Conservation (phyloP, 2,329 filamentous ascomycete species). For the Camillea tinctor region DNA sequence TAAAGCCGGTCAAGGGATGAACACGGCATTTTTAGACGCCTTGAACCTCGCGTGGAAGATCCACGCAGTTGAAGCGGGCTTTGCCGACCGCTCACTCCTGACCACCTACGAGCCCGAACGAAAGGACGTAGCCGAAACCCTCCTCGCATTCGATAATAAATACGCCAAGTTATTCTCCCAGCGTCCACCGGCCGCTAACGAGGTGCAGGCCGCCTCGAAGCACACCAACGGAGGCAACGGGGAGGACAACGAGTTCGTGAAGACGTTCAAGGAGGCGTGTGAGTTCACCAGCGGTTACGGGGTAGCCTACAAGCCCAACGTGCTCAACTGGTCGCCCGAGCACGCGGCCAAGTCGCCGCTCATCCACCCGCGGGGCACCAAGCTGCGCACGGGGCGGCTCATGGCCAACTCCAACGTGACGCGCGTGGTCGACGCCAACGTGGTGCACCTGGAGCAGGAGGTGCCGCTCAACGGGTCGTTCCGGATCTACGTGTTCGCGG, state of each 20-base stretch:
- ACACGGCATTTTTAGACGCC: conserved; percentile 76
- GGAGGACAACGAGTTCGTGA: conserved; percentile 77
- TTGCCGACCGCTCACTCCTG: conserved; percentile 72
- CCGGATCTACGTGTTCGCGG: conserved; percentile 83
- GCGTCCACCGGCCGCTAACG: conserved; percentile 67
- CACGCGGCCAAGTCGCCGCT: conserved; percentile 71
- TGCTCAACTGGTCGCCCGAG: conserved; percentile 75
- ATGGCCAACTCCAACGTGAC: conserved; percentile 80
- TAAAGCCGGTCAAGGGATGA: conserved; percentile 79
- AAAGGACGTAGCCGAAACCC: conserved; percentile 77
- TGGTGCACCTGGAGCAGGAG: conserved; percentile 87
- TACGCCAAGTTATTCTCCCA: conserved; percentile 90
- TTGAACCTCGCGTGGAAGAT: conserved; percentile 96
- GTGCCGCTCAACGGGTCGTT: conserved; percentile 86
- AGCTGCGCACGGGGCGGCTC: conserved; percentile 70
- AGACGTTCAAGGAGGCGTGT: conserved; percentile 86
- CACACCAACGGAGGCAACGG: conserved; percentile 27
- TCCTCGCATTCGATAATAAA: conserved; percentile 82
- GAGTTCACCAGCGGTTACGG: conserved; percentile 93
- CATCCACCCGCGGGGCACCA: conserved; percentile 65
- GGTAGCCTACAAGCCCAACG: conserved; percentile 79
- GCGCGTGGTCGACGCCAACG: conserved; percentile 82
- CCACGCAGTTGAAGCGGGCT: conserved; percentile 81
- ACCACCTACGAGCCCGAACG: conserved; percentile 86
- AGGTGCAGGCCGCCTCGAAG: conserved; percentile 65